Base-by-base conservation (phyloP, 805 yeast species). In the Lachancea nothofagi region DNA sequence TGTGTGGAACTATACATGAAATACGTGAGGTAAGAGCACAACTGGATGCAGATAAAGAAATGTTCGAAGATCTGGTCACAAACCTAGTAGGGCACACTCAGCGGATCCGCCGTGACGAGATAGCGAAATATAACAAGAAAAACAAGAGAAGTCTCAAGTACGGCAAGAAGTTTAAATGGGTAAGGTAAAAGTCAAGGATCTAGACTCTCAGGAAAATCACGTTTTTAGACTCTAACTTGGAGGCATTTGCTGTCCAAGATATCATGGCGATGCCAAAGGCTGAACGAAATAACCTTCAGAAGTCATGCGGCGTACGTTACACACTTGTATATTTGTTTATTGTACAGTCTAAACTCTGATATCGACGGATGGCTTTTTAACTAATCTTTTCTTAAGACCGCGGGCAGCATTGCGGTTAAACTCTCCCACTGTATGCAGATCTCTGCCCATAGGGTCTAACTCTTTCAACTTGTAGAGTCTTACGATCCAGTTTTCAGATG, bases 401-500 rank as follows among this genome's bases (percentile, higher is more conserved):
- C 54, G 53, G 5, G 50, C 41, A 10, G 39, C 39, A 23, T 57
- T 53, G 41, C 69, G 71, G 24, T 76, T 79, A 45, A 75, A 75
- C 21, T 61, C 66, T 23, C 80, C 73, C 29, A 78, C 78, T n/a
- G 71, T 69, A 29, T 68, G 67, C 50, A 81, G 66, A 50, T 78
- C 80, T 63, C 99, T 78, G 35, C 97, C 98, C 49, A 85, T 77
- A 45, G 76, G 77, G 63, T 93, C 98, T 43, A 74, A 71, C 45
- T 87, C 90, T 65, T 88, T 93, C 50, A 93, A 84, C 71, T 87
- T 84, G 69, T 86, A 93, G 45, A 93, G 76, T 66, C 98, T 78
- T 14, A 93, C 97, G 51, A 93, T 75, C 97, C 97, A 94, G 71
- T 93, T 94, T 59, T 88, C 95, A 33, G 90, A 73, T 1, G 98